phyloP scores from a whole-genome alignment of 139 green algal genomes.

The Deuterostichococcus epilithicus region DNA sequence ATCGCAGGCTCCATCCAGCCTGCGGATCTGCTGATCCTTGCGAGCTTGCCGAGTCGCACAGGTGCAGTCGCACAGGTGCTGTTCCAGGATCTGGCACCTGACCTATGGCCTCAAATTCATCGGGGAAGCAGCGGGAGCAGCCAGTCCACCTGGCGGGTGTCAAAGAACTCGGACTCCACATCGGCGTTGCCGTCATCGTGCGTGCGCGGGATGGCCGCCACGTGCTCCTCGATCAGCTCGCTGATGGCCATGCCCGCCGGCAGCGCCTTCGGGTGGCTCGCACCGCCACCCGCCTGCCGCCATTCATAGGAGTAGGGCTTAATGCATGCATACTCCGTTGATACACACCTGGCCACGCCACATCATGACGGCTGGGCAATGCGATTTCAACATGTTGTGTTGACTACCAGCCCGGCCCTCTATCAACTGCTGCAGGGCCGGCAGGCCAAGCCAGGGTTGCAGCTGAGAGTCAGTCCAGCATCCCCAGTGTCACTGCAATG shows the following conservation, averaged over 20 bases:
- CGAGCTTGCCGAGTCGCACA: too few relatives aligned
- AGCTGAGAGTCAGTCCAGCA: too few relatives aligned
- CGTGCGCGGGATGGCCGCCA: conserved; percentile 23
- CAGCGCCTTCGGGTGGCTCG: conserved; percentile 19
- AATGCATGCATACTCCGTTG: too few relatives aligned
- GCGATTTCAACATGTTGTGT: too few relatives aligned
- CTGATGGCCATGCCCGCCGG: conserved; percentile 28
- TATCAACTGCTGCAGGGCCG: too few relatives aligned
- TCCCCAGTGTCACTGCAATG: too few relatives aligned
- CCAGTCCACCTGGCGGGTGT: conserved; percentile 74
- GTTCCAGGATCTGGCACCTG: neutral
- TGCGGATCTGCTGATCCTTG: neutral
- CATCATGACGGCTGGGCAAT: too few relatives aligned
- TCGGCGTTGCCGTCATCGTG: conserved; percentile 50
- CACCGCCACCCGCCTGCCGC: neutral
- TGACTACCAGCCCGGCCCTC: too few relatives aligned
- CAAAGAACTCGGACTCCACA: conserved; percentile 92
- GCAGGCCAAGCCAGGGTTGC: too few relatives aligned
- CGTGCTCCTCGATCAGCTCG: conserved; percentile 28
- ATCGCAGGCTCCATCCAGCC: neutral
- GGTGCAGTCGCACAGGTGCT: neutral
- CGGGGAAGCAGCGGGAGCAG: neutral
- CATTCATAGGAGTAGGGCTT: too few relatives aligned
- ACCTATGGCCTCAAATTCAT: neutral
- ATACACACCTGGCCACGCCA: too few relatives aligned